These are phyloP conservation scores for Volvox reticuliferus DNA, from an alignment of 139 green algal genomes.

Conservation along the genomic window DNA sequence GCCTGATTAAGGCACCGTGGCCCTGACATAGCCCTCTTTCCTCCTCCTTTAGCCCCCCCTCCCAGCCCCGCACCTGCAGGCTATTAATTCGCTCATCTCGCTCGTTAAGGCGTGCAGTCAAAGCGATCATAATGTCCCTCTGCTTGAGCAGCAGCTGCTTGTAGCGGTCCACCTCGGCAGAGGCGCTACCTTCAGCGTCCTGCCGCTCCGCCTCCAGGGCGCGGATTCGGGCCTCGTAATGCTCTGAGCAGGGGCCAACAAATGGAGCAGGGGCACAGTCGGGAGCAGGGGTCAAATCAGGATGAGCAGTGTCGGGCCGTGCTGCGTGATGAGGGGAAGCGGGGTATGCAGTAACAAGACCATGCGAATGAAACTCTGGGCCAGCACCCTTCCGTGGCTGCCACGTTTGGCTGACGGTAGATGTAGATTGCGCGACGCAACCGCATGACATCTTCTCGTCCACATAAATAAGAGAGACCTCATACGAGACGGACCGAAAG, in stretches of 20 bases:
- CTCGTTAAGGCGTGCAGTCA: conserved; percentile 93
- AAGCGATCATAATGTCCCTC: conserved; percentile 98
- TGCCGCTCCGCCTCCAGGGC: conserved; percentile 90
- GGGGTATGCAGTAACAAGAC: no score
- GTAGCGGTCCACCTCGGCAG: conserved; percentile 86
- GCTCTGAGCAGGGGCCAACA: conserved; percentile 39
- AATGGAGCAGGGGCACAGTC: no score
- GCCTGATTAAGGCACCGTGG: neutral
- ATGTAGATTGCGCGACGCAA: no score
- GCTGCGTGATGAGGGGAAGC: no score
- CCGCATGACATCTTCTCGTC: no score
- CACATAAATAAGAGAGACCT: no score
- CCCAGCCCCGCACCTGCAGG: conserved; percentile 73
- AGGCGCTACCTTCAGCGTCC: conserved; percentile 25
- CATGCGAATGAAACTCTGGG: no score
- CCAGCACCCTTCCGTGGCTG: no score
- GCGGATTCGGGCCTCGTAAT: conserved; percentile 90
- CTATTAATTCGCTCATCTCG: conserved; percentile 92
- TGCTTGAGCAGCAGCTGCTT: conserved; percentile 96
- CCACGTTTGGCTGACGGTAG: no score
- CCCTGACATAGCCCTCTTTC: neutral
- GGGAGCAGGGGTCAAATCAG: no score
- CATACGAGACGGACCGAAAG: no score
- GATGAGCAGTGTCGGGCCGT: no score
- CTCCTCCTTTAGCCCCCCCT: neutral